These are phyloP conservation scores for Stagonosporopsis chrysanthemi DNA, from an alignment of 2,329 filamentous ascomycete genomes.

Conservation along the genomic window DNA sequence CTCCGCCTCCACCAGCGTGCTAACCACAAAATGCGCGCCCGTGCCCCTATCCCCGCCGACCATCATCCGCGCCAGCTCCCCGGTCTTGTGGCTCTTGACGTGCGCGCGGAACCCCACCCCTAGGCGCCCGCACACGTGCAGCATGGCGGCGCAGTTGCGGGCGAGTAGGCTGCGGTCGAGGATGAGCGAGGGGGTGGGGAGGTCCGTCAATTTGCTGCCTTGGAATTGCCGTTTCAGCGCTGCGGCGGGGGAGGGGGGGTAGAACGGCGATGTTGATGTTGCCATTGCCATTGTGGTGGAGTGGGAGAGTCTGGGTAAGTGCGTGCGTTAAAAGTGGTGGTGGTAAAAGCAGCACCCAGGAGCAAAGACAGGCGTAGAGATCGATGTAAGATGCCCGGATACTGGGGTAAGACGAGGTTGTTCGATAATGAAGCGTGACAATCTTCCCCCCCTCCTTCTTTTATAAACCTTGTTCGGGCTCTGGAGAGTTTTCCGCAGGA, in stretches of 20 bases:
- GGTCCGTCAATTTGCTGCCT: slow-evolving; percentile 65
- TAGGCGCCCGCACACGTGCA: slow-evolving; percentile 66
- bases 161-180: slow-evolving; percentile 72
- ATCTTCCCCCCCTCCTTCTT: too few species aligned
- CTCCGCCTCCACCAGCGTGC: slow-evolving; percentile 78
- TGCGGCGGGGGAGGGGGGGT: slow-evolving; percentile 2
- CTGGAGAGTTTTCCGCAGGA: too few species aligned
- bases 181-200: slow-evolving; percentile 72
- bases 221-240: slow-evolving; percentile 53
- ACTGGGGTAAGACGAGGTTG: too few species aligned
- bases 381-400: too few species aligned
- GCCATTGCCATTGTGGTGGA: too few species aligned
- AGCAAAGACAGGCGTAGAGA: too few species aligned
- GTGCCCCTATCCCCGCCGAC: slow-evolving; percentile 58
- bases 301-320: too few species aligned
- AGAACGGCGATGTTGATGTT: too few species aligned
- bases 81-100: slow-evolving; percentile 86
- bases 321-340: too few species aligned
- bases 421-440: too few species aligned
- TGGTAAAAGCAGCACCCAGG: too few species aligned
- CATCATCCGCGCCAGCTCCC: slow-evolving; percentile 71
- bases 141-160: slow-evolving; percentile 75
- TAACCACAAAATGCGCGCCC: slow-evolving; percentile 65
- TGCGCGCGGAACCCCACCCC: slow-evolving; percentile 75
- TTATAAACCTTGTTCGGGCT: too few species aligned